Percentiles rank a stretch among this genome's conserved stretches.
Conservation (phyloP, 73 alveolate species). For the Paramecium caudatum region DNA sequence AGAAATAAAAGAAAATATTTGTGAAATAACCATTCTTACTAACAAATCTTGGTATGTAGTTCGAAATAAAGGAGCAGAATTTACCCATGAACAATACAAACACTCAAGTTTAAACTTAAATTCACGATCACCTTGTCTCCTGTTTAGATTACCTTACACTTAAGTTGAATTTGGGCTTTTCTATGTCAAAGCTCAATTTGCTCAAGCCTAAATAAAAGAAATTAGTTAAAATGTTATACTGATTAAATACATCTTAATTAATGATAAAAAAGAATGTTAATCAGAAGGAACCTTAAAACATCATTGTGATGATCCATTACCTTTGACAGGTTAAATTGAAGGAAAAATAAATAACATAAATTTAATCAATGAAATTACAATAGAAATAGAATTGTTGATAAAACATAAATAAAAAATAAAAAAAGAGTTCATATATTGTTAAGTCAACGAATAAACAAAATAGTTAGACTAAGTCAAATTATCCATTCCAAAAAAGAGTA, state of each 20-base stretch:
- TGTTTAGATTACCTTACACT: neutral
- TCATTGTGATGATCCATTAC: neutral
- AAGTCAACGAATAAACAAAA: neutral
- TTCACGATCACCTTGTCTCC: neutral
- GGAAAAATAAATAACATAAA: neutral
- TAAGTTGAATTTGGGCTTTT: neutral
- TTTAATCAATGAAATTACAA: neutral
- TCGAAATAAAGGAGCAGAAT: neutral
- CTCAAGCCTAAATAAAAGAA: neutral
- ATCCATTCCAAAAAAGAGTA: neutral
- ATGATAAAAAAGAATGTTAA: neutral
- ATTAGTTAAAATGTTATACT: neutral
- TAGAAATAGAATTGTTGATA: neutral
- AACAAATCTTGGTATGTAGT: neutral
- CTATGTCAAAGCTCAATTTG: neutral
- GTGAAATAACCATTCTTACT: neutral
- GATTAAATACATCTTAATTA: neutral
- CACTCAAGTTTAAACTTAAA: neutral
- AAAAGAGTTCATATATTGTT: neutral
- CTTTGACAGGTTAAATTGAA: neutral
- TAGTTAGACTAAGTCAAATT: neutral
- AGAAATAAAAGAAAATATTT: neutral
- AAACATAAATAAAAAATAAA: neutral
- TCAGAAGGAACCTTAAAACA: neutral
- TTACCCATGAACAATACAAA: neutral